Evolutionary conservation across 1,284 basidiomycete species (phyloP).

Genomic region (Papiliotrema fonsecae): DNA sequence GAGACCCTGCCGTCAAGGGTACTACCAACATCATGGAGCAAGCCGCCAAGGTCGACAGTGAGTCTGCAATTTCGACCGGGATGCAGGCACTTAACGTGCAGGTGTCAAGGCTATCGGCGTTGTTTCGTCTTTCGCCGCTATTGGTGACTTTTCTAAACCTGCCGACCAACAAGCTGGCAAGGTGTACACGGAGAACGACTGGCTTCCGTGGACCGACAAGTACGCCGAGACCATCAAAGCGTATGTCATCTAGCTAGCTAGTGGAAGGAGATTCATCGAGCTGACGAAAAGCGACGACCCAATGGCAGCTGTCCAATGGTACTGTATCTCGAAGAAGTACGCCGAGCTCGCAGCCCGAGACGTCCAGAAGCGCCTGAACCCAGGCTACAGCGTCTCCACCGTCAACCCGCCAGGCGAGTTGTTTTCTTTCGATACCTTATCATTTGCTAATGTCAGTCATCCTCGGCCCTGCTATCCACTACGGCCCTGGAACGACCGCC

Average conservation of each 20-base stretch:
- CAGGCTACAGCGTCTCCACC: slow-evolving; percentile 19
- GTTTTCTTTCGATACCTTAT: background rate
- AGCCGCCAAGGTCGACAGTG: slow-evolving; percentile 32
- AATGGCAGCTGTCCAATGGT: slow-evolving; percentile 10
- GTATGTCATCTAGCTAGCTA: slow-evolving; percentile 1
- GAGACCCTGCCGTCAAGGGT: slow-evolving; percentile 51
- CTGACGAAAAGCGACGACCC: background rate
- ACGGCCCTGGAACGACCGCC: slow-evolving; percentile 1
- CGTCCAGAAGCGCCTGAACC: slow-evolving; percentile 12
- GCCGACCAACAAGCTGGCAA: slow-evolving; percentile 8
- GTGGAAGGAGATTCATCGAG: background rate
- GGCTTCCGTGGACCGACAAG: slow-evolving; percentile 31
- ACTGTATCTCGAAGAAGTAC: slow-evolving; percentile 31
- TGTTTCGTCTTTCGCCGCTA: slow-evolving; percentile 49
- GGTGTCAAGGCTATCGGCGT: slow-evolving; percentile 49
- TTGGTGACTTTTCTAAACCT: slow-evolving; percentile 22
- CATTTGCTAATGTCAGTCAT: slow-evolving; percentile 16
- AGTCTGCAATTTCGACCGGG: slow-evolving; percentile 2
- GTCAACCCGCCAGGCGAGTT: slow-evolving; percentile 18
- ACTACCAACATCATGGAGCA: slow-evolving; percentile 48
- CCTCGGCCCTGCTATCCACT: slow-evolving; percentile 22
- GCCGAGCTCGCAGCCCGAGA: slow-evolving; percentile 31
- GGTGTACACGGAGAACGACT: slow-evolving; percentile 38
- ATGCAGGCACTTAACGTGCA: background rate
- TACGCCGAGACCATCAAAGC: slow-evolving; percentile 14